These are phyloP conservation scores for Solanum hybrid DNA, from an alignment of 305 asterid species.

Conservation along the genomic window DNA sequence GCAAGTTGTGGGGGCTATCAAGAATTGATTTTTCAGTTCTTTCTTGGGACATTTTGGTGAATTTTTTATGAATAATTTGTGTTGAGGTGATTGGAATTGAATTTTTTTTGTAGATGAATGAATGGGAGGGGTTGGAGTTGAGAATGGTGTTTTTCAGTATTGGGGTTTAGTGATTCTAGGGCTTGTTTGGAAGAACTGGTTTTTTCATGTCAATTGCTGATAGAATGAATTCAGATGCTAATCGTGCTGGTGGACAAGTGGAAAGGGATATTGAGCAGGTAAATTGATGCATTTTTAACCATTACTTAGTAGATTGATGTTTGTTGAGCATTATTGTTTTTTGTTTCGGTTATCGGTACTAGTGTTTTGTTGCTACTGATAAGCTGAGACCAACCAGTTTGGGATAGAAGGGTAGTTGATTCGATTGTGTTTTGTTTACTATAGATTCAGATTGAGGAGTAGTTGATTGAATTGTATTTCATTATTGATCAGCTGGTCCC, in stretches of 20 bases:
- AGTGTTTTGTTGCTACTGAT: not conserved
- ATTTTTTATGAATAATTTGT: not conserved
- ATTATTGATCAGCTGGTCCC: not conserved
- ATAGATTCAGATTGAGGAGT: not conserved
- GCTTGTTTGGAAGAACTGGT: slow-evolving; percentile 1
- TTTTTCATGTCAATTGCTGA: slow-evolving; percentile 1
- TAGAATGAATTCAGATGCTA: slow-evolving; percentile 38
- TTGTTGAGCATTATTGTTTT: not conserved
- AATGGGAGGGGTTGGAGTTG: slow-evolving; percentile 20
- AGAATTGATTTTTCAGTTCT: not conserved
- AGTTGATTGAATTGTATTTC: slow-evolving; percentile 3
- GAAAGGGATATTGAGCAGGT: slow-evolving; percentile 54
- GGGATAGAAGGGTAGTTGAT: not conserved
- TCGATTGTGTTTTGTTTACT: not conserved
- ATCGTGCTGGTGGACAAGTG: slow-evolving; percentile 31
- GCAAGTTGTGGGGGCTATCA: not conserved
- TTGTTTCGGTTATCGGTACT: not conserved
- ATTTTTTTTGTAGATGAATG: slow-evolving; percentile 15
- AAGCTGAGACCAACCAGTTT: not conserved
- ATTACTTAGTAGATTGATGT: not conserved
- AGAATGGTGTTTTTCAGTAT: slow-evolving; percentile 1
- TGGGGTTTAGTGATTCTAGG: slow-evolving; percentile 7
- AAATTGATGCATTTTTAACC: not conserved
- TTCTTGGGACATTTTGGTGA: not conserved
- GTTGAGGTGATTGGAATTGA: not conserved